phyloP scores from a whole-genome alignment of 176 grass and related monocot species.

The Panicum miliaceum region DNA sequence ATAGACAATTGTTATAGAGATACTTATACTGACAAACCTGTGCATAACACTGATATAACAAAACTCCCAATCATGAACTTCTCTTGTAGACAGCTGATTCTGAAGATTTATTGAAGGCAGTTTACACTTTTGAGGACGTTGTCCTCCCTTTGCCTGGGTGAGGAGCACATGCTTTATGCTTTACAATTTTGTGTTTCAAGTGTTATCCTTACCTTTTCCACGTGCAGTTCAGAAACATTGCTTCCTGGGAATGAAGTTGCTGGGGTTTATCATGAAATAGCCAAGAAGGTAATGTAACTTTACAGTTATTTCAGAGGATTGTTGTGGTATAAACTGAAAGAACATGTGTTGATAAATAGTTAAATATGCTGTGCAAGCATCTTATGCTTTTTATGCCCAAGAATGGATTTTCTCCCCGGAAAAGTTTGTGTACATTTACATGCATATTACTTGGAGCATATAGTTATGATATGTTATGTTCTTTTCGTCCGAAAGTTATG shows the following conservation, averaged over 20 bases:
- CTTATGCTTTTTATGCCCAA: not conserved
- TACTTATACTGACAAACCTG: conserved; percentile 22
- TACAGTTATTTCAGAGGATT: conserved; percentile 26
- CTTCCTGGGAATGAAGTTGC: conserved; percentile 90
- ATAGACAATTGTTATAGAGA: conserved; percentile 7
- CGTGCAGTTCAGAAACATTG: conserved; percentile 82
- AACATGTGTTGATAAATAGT: not conserved
- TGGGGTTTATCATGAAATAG: conserved; percentile 84
- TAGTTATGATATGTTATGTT: not conserved
- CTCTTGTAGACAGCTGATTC: conserved; percentile 73
- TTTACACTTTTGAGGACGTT: conserved; percentile 87
- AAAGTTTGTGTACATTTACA: not conserved
- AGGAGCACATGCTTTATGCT: conserved; percentile 40
- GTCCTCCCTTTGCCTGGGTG: conserved; percentile 98
- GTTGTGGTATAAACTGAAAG: not conserved
- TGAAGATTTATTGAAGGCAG: conserved; percentile 77
- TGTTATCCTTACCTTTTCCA: conserved; percentile 28
- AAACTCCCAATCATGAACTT: conserved; percentile 27
- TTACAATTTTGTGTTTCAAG: not conserved
- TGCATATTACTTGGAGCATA: not conserved
- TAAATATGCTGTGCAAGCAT: not conserved
- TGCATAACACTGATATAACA: conserved; percentile 17
- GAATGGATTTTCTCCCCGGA: not conserved
- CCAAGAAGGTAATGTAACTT: conserved; percentile 60
- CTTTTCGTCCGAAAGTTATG: conserved; percentile 11